Percentiles rank a stretch among this genome's conserved stretches.
Conservation (phyloP, 768 basidiomycete genomes). For the Suillus spraguei region DNA sequence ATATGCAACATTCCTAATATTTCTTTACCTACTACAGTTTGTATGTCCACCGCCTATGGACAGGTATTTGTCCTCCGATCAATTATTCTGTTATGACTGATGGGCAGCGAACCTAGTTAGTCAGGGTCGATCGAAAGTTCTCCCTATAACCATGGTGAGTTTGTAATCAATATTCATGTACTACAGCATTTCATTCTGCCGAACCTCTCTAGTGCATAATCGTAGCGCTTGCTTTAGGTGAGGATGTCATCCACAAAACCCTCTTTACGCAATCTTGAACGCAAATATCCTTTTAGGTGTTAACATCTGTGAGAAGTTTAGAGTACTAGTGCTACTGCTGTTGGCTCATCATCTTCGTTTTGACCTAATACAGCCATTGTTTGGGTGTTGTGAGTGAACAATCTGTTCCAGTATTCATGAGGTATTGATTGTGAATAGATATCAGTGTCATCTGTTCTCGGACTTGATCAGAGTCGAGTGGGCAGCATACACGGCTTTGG, state of each 20-base stretch:
- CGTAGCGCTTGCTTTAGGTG: not conserved
- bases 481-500: not conserved
- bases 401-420: not conserved
- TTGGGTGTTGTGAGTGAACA: not conserved
- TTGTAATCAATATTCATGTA: not conserved
- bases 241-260: not conserved
- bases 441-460: not conserved
- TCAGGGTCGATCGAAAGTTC: not conserved
- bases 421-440: not conserved
- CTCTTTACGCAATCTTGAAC: not conserved
- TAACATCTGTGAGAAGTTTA: not conserved
- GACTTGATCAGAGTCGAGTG: not conserved
- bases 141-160: not conserved
- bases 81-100: not conserved
- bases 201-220: not conserved
- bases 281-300: not conserved
- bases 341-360: not conserved
- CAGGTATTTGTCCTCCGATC: not conserved
- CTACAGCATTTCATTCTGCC: not conserved
- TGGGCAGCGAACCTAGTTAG: not conserved
- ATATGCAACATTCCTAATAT: not conserved
- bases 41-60: constrained; percentile 1
- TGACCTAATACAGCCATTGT: not conserved
- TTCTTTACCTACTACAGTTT: not conserved
- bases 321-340: not conserved